A percentile compares a stretch with the other conserved stretches of the same genome.
Evolutionary conservation across 2,329 filamentous ascomycete species (phyloP).

Genomic region (Teratosphaeria gauchensis): DNA sequence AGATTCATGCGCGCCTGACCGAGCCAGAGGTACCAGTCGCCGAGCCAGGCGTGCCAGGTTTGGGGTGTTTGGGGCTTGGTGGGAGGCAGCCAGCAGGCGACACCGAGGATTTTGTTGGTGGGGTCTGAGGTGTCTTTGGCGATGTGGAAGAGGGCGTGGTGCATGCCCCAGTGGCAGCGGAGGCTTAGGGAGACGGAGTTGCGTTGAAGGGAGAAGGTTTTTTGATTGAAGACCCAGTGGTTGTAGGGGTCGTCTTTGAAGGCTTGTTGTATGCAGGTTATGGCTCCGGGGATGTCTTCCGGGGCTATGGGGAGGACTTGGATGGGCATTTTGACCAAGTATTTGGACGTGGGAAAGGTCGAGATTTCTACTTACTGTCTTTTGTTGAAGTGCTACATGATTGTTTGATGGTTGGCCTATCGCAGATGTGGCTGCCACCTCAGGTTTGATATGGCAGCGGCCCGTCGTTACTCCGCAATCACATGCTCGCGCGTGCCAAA

Average conservation of each 20-base stretch:
- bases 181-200: slow-evolving; percentile 56
- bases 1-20: slow-evolving; percentile 59
- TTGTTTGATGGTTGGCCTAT: neutral
- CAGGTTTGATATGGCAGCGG: neutral
- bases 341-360: neutral
- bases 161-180: slow-evolving; percentile 61
- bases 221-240: slow-evolving; percentile 44
- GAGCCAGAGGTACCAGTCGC: slow-evolving; percentile 53
- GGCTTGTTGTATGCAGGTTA: slow-evolving; percentile 56
- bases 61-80: slow-evolving; percentile 34
- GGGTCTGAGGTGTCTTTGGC: slow-evolving; percentile 45
- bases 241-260: slow-evolving; percentile 60
- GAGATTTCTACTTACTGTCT: neutral
- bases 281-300: slow-evolving; percentile 52
- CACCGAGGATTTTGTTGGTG: slow-evolving; percentile 50
- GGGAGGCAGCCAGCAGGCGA: slow-evolving; percentile 63
- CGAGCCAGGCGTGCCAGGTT: slow-evolving; percentile 52
- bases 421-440: neutral
- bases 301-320: slow-evolving; percentile 47
- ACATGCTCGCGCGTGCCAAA: neutral
- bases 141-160: slow-evolving; percentile 59
- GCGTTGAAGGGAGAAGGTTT: slow-evolving; percentile 43
- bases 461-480: neutral
- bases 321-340: slow-evolving; percentile 29
- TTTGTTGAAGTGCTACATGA: neutral